Evolutionary conservation across 2,329 filamentous ascomycete genomes (phyloP), one percentile per base, ranked within the genome.

Genomic region (Ophiostoma sp.): DNA sequence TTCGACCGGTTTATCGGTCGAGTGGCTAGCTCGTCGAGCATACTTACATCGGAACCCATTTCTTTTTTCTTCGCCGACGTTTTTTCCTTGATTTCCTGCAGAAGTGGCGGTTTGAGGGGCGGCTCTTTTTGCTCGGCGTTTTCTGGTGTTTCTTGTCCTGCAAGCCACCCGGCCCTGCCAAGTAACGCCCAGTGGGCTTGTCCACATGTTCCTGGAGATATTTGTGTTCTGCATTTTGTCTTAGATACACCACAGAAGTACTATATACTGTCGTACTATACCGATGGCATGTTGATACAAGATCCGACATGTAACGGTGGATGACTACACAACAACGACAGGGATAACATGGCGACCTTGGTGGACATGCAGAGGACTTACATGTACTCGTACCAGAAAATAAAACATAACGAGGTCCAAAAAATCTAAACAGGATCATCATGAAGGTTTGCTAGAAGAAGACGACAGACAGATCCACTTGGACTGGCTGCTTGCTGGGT

Each of bases 91-190:
- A 55, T 33, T 59, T 59, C 15, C 25, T 59, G 50, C 50, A 55
- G 50, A 55, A 55, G 50, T 33, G 28, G 28, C 25, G 17, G 12
- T n/a, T 19, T 59, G 28, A 19, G n/a, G 22, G 25, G 61, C 61
- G 61, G 61, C 61, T 45, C 61, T 55, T 36, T 36, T 31, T 25
- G 17, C 55, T 39, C 57, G 36, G n/a, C 61, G 61, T 45, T 55
- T 15, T 28, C 57, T 28, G 61, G 31, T 19, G 61, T 42, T 69
- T 52, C 66, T 69, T 69, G 64, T 69, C 64, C 64, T 28, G 64
- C 64, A 48, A 48, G 42, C 42, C 42, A 70, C 50, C 45, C 31
- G n/a, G 68, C 31, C 45, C 28, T 70, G 68, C 61, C 61, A 66
- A 66, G 61, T 66, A 22, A 45, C 12, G n/a, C 36, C 22, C 22